Evolutionary conservation across 2,329 filamentous ascomycete genomes (phyloP).

Genomic region (Colletotrichum neosansevieriae): DNA sequence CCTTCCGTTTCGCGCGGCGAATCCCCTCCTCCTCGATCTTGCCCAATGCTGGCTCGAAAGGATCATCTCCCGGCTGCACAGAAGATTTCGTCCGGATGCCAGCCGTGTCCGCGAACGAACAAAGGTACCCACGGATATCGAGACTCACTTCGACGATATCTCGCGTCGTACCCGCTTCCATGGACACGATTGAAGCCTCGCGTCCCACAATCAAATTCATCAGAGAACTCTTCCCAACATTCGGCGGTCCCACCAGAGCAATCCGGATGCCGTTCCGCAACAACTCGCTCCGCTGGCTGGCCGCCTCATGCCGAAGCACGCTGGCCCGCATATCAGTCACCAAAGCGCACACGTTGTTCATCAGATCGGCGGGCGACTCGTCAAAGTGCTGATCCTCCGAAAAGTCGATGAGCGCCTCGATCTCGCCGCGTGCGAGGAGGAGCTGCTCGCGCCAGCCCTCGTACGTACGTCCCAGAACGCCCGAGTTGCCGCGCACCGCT

Average conservation of each 20-base stretch:
- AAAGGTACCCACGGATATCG: slow-evolving; percentile 90
- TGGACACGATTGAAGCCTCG: slow-evolving; percentile 94
- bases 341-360: slow-evolving; percentile 75
- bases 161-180: slow-evolving; percentile 91
- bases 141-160: slow-evolving; percentile 94
- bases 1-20: slow-evolving; percentile 83
- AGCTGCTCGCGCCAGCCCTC: slow-evolving; percentile 84
- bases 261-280: slow-evolving; percentile 87
- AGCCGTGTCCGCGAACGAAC: slow-evolving; percentile 95
- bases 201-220: slow-evolving; percentile 91
- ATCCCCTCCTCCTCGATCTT: slow-evolving; percentile 91
- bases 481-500: slow-evolving; percentile 82
- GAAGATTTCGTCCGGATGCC: slow-evolving; percentile 73
- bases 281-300: slow-evolving; percentile 85
- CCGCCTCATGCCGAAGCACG: slow-evolving; percentile 78
- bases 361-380: slow-evolving; percentile 80
- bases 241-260: slow-evolving; percentile 89
- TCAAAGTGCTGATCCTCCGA: slow-evolving; percentile 98
- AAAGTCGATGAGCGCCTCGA: slow-evolving; percentile 97
- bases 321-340: slow-evolving; percentile 70
- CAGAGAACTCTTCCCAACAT: slow-evolving; percentile 94
- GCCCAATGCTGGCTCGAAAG: slow-evolving; percentile 65
- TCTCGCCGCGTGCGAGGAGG: slow-evolving; percentile 85
- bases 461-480: slow-evolving; percentile 79
- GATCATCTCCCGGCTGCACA: slow-evolving; percentile 34